Evolutionary conservation across 2,329 filamentous ascomycete genomes (phyloP), one percentile per base, ranked within the genome.

Genomic region (Cercospora sojina): DNA sequence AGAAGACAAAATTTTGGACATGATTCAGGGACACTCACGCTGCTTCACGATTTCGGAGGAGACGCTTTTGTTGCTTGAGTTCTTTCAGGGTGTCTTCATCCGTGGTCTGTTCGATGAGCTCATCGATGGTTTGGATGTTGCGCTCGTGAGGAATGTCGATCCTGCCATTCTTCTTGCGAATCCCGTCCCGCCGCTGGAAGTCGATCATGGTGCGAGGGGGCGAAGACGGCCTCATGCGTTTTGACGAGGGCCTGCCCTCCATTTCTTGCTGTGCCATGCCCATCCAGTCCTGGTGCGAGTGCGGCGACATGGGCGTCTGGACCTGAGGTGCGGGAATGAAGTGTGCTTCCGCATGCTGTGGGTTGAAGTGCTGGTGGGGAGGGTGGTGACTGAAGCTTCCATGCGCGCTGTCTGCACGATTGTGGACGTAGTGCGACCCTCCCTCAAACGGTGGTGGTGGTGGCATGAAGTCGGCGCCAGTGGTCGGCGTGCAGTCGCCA

Each of bases 121-220:
- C 86, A 79, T 99, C 95, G 80, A 99, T 98, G 81, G 96, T 98
- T 83, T 87, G 89, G 73, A 99, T 87, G 76, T 93, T 98, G 69
- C 93, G 88, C 81, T 97, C 95, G 53, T 91, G 89, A 9, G 95
- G 95, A 72, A 99, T 99, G 76, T 98, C 94, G 80, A 98, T 97
- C 72, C 94, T 91, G 71, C 93, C 93, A 77, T 98, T 99, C 90
- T 98, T 98, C 88, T 99, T 99, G 75, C 95, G 88, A 79, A 98
- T 96, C 68, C 95, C 92, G 73, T 96, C 93, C 64, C 92, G 88
- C 73, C 91, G 87, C 62, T 87, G 81, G 69, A 72, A 68, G 61
- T 76, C 75, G 23, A 76, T 67, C 64, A 75, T 67, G 20, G 74
- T 72, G 25, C 68, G 65, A 20, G 72, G 93, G 90, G 86, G 83